A percentile compares a stretch with the other conserved stretches of the same genome.
Conservation (phyloP, 768 basidiomycete species). For the Tricholomella constricta region DNA sequence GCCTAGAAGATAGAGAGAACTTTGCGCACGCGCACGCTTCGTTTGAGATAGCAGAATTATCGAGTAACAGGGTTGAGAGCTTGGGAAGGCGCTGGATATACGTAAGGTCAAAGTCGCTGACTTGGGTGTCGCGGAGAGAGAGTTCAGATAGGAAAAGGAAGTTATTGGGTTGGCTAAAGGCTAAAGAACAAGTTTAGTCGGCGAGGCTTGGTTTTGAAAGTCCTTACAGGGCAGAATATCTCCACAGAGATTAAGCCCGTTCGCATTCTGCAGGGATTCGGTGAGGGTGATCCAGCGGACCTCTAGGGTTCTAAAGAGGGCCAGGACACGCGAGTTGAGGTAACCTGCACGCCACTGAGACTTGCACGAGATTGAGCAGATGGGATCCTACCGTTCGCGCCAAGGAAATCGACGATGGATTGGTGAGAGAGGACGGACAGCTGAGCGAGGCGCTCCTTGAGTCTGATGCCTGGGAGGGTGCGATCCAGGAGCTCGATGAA, state of each 20-base stretch:
- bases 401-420: conserved; percentile 41
- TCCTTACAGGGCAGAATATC: conserved; percentile 45
- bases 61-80: conserved; percentile 47
- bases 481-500: conserved; percentile 41
- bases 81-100: conserved; percentile 56
- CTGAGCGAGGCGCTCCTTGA: conserved; percentile 41
- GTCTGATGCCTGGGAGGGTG: conserved; percentile 49
- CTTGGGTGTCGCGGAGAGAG: conserved; percentile 45
- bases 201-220: neutral
- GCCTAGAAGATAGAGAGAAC: neutral
- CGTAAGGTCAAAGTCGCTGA: conserved; percentile 51
- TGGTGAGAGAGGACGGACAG: conserved; percentile 40
- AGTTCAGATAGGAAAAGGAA: conserved; percentile 54
- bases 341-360: conserved; percentile 36
- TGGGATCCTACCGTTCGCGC: conserved; percentile 32
- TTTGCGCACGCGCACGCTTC: conserved; percentile 49
- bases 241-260: conserved; percentile 51
- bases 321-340: conserved; percentile 46
- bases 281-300: conserved; percentile 46
- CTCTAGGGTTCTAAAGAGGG: conserved; percentile 47
- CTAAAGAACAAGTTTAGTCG: conserved; percentile 29
- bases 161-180: conserved; percentile 50
- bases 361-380: neutral
- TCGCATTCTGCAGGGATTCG: conserved; percentile 46
- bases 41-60: conserved; percentile 58